Conservation (phyloP, 2,329 filamentous ascomycete species). For the Fusarium cyanostomum region DNA sequence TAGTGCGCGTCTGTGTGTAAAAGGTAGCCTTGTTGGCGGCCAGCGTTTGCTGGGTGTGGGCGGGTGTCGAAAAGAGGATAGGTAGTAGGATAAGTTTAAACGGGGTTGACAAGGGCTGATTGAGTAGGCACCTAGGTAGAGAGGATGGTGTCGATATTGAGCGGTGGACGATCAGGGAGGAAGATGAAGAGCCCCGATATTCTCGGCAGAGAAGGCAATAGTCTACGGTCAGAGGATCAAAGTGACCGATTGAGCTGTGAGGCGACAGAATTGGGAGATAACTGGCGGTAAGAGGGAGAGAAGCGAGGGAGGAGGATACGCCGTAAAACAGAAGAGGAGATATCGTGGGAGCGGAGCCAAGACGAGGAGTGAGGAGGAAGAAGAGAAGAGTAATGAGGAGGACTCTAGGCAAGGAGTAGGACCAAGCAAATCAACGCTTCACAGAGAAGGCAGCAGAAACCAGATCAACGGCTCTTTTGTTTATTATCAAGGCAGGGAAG, state of each 20-base stretch:
- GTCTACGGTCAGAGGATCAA: not conserved
- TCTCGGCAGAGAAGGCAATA: not conserved
- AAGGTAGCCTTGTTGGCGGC: not conserved
- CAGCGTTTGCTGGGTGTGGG: not conserved
- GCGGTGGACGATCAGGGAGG: constrained; percentile 19
- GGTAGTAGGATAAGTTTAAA: constrained; percentile 20
- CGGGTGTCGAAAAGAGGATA: constrained; percentile 9
- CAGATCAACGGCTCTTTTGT: not conserved
- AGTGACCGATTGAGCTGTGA: not conserved
- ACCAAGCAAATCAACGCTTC: not conserved
- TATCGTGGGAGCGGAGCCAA: no score
- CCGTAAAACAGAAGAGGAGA: not conserved
- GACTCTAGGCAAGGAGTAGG: no score
- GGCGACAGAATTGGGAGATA: not conserved
- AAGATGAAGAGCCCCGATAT: constrained; percentile 11
- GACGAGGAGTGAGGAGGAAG: not conserved
- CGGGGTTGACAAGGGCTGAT: constrained; percentile 16
- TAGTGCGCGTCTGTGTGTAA: constrained; percentile 19
- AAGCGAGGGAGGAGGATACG: not conserved
- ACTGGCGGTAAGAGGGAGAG: not conserved
- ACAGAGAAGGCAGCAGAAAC: not conserved
- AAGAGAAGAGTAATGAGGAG: not conserved
- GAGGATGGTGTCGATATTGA: constrained; percentile 19
- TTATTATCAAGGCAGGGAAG: not conserved
- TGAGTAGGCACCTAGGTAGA: constrained; percentile 12